phyloP scores from a whole-genome alignment of 2,329 filamentous ascomycete genomes.

The Talaromyces sp. region DNA sequence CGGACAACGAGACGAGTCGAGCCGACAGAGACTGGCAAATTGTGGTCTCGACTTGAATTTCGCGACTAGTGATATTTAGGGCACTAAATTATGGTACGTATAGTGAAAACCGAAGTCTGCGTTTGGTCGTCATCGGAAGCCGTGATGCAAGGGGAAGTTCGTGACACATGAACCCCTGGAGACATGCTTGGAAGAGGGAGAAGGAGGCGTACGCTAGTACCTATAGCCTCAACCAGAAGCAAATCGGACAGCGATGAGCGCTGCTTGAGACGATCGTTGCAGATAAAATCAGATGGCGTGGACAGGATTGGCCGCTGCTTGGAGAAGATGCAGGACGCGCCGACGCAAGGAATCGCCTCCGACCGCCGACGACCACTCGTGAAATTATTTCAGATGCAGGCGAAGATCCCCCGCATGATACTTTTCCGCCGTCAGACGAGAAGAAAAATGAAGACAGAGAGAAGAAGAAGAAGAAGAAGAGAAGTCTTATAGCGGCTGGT shows the following conservation, averaged over 20 bases:
- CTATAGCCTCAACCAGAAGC: not conserved
- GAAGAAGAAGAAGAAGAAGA: too few relatives aligned
- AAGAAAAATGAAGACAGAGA: not conserved
- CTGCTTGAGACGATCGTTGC: not conserved
- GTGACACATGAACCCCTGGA: not conserved
- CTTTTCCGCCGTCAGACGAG: not conserved
- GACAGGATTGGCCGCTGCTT: not conserved
- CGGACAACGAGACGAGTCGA: not conserved
- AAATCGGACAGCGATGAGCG: not conserved
- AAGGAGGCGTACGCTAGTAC: not conserved
- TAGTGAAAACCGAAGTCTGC: not conserved
- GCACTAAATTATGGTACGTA: not conserved
- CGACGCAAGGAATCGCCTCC: not conserved
- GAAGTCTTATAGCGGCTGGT: not conserved
- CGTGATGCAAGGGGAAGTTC: not conserved
- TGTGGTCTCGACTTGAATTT: not conserved
- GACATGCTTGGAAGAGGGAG: not conserved
- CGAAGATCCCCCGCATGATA: not conserved
- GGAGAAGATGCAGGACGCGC: not conserved
- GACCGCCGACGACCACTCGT: not conserved
- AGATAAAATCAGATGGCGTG: not conserved
- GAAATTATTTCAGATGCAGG: not conserved
- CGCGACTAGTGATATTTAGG: not conserved
- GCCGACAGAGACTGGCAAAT: not conserved
- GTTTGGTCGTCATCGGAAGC: not conserved